These are phyloP conservation scores for Claviceps digitariae DNA, from an alignment of 2,329 filamentous ascomycete species.

Conservation along the genomic window DNA sequence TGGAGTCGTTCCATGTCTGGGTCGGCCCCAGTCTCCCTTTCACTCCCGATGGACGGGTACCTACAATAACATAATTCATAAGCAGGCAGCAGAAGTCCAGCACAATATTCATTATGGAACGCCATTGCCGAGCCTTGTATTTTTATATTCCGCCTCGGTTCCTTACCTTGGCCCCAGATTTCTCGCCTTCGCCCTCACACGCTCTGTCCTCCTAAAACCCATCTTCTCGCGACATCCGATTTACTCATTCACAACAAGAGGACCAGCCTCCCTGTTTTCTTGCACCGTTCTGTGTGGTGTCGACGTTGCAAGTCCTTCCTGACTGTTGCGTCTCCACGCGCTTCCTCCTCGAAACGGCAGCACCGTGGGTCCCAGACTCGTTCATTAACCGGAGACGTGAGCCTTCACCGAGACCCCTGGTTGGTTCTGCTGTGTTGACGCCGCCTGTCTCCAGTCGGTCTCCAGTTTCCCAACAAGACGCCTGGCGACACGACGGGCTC, in stretches of 20 bases:
- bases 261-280: background rate
- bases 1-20: background rate
- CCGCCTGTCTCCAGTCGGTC: conserved; percentile 1
- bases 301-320: background rate
- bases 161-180: background rate
- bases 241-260: background rate
- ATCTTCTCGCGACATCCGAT: background rate
- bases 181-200: background rate
- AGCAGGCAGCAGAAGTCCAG: background rate
- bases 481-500: background rate
- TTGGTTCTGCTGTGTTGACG: background rate
- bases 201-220: background rate
- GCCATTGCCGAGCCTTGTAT: background rate
- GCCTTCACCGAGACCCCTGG: conserved; percentile 5
- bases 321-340: conserved; percentile 2
- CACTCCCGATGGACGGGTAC: too few species aligned
- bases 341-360: conserved; percentile 8
- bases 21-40: background rate
- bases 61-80: too few species aligned
- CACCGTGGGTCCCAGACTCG: conserved; percentile 6
- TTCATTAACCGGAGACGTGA: conserved; percentile 8
- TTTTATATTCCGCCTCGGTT: background rate
- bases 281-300: background rate
- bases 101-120: background rate
- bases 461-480: conserved; percentile 3